Base-by-base conservation (phyloP, 805 yeast genomes). In the Schwanniomyces occidentalis region DNA sequence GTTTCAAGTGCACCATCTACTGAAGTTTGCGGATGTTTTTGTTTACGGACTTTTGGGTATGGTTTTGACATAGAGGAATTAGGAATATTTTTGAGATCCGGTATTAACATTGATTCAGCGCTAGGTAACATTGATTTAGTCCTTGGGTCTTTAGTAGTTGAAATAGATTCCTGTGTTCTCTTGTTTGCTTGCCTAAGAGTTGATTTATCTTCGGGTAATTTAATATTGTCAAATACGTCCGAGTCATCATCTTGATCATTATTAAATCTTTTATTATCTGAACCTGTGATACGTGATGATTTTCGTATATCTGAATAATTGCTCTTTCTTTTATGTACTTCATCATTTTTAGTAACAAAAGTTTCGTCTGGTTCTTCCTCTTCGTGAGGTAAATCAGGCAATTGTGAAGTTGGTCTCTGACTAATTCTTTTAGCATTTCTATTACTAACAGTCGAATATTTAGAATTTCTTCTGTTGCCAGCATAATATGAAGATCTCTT, bases 221-320 rank as follows among this genome's bases (percentile, higher is more conserved):
- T 69, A 41, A 73, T 63, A 35, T 61, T 61, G 41, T 72, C 77
- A 52, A 74, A 72, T 17, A 69, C 60, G 16, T 57, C 58, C 22
- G 48, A 49, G n/a, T 52, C 61, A 10, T 54, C 63, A 4, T 63
- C 57, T 13, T 34, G 35, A 21, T 39, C 54, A 21, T 49, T 48
- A 10, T 48, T 54, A n/a, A 51, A 58, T 2, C 62, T 59, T 15
- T 34, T 46, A 16, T 49, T 51, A 21, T 40, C 45, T 41, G 41
- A 32, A 51, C 53, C 24, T 35, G 24, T 29, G 15, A 17, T 12
- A n/a, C 24, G 14, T 8, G 8, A 20, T 20, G 10, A 7, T 24
- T 24, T 8, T 24, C 27, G 8, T 24, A 8, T 9, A 23, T 41
- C 48, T 8, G 40, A 39, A 13, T 38, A 40, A 16, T 28, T 38